A percentile compares a stretch with the other conserved stretches of the same genome.
These are phyloP conservation scores for Penicillium expansum DNA, from an alignment of 2,329 filamentous ascomycete genomes.

Conservation along the genomic window DNA sequence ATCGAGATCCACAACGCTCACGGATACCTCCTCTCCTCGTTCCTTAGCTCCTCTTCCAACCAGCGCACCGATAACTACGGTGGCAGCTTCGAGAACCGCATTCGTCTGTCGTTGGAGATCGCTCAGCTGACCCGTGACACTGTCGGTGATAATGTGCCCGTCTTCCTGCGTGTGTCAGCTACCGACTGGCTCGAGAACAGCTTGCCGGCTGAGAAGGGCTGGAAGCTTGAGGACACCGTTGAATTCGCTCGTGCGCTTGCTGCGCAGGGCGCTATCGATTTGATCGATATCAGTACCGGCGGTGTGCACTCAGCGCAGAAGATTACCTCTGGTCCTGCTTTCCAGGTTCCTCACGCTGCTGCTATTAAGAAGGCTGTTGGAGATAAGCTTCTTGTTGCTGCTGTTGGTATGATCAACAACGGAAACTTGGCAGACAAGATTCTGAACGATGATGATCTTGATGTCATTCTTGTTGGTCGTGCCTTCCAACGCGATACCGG, in stretches of 20 bases:
- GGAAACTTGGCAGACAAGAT: conserved; percentile 67
- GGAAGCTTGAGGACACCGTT: conserved; percentile 65
- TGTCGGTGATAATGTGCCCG: conserved; percentile 66
- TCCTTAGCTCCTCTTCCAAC: conserved; percentile 68
- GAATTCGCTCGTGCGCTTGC: conserved; percentile 66
- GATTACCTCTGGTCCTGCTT: conserved; percentile 55
- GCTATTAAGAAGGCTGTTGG: conserved; percentile 71
- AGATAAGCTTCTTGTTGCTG: conserved; percentile 66
- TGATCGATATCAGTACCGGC: conserved; percentile 77
- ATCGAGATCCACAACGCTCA: conserved; percentile 79
- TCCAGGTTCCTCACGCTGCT: conserved; percentile 72
- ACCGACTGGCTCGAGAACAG: conserved; percentile 71
- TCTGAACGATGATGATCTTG: conserved; percentile 53
- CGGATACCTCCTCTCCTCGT: conserved; percentile 70
- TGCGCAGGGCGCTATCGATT: conserved; percentile 66
- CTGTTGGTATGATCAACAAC: conserved; percentile 71
- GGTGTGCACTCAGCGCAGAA: conserved; percentile 60
- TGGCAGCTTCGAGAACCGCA: conserved; percentile 60
- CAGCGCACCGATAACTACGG: conserved; percentile 59
- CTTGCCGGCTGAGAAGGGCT: conserved; percentile 60
- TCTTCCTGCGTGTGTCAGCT: conserved; percentile 70
- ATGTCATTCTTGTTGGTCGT: conserved; percentile 60
- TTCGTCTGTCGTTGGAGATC: conserved; percentile 65
- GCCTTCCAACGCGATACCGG: conserved; percentile 28
- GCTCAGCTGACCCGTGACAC: conserved; percentile 59